A percentile compares a stretch with the other conserved stretches of the same genome.
phyloP scores from a whole-genome alignment of 176 grass and related monocot genomes.

The Leersia perrieri region DNA sequence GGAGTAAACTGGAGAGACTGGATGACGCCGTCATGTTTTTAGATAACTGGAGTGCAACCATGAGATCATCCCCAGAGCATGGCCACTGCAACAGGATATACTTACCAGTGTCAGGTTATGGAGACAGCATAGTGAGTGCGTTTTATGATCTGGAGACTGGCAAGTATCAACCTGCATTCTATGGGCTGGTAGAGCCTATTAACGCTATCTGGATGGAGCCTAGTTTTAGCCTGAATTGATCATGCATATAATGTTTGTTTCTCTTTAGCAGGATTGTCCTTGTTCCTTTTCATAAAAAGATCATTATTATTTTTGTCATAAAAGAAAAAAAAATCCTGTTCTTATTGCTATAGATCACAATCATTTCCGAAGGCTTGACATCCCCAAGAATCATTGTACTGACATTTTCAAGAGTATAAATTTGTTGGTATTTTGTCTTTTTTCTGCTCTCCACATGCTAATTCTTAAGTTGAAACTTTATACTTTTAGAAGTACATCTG shows the following conservation, averaged over 20 bases:
- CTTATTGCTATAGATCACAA: too few relatives aligned
- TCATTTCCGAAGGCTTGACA: too few relatives aligned
- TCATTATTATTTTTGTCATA: too few relatives aligned
- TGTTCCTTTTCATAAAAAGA: too few relatives aligned
- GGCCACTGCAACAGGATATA: slow-evolving; percentile 5
- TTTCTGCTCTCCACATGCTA: too few relatives aligned
- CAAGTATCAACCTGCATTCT: background rate
- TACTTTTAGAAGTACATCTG: too few relatives aligned
- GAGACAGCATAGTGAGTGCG: background rate
- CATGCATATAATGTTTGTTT: background rate
- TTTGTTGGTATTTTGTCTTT: too few relatives aligned
- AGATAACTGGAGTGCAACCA: background rate
- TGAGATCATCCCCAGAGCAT: background rate
- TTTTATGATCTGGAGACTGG: background rate
- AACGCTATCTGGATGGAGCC: slow-evolving; percentile 15
- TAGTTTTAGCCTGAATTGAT: background rate
- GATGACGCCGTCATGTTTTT: background rate
- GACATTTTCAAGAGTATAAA: too few relatives aligned
- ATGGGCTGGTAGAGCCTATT: background rate
- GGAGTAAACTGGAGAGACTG: background rate
- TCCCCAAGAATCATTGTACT: too few relatives aligned
- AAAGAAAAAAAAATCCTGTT: too few relatives aligned
- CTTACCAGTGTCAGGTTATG: background rate
- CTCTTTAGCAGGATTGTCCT: too few relatives aligned
- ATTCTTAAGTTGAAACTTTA: too few relatives aligned